Conservation (phyloP, 176 grass and related monocot species). For the Bothriochloa decipiens region DNA sequence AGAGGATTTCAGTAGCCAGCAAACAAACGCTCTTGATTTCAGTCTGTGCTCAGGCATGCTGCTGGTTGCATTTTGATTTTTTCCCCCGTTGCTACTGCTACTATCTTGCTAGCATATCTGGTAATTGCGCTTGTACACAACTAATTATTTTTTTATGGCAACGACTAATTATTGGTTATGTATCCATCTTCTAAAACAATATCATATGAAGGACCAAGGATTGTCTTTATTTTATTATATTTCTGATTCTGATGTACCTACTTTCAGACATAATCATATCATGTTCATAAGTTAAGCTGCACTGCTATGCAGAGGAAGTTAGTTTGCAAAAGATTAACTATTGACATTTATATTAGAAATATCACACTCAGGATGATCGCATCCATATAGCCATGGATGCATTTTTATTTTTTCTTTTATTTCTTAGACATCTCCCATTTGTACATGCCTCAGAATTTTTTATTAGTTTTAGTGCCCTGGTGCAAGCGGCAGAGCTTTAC, state of each 20-base stretch:
- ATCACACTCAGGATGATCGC: slow-evolving; percentile 15
- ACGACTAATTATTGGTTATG: not conserved
- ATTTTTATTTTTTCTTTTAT: not conserved
- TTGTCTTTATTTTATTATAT: not conserved
- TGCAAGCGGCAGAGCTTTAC: too few species aligned
- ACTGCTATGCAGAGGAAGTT: not conserved
- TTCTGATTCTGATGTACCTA: slow-evolving; percentile 15
- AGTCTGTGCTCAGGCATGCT: not conserved
- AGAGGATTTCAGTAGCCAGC: not conserved
- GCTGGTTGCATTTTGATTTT: not conserved
- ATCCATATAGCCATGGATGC: not conserved
- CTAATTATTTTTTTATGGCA: not conserved
- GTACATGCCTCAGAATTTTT: not conserved
- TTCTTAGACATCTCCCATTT: not conserved
- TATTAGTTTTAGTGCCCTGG: not conserved
- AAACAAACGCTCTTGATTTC: not conserved
- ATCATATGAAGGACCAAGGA: not conserved
- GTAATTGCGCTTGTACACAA: not conserved
- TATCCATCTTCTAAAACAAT: not conserved
- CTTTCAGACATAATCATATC: slow-evolving; percentile 13
- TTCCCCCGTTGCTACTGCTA: not conserved
- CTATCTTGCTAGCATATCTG: not conserved
- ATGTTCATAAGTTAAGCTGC: slow-evolving; percentile 15
- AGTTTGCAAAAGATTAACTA: slow-evolving; percentile 8
- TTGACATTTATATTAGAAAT: slow-evolving; percentile 18